Evolutionary conservation across 2,329 filamentous ascomycete genomes (phyloP), one percentile per base, ranked within the genome.

Genomic region (Akanthomyces uredinophilus): DNA sequence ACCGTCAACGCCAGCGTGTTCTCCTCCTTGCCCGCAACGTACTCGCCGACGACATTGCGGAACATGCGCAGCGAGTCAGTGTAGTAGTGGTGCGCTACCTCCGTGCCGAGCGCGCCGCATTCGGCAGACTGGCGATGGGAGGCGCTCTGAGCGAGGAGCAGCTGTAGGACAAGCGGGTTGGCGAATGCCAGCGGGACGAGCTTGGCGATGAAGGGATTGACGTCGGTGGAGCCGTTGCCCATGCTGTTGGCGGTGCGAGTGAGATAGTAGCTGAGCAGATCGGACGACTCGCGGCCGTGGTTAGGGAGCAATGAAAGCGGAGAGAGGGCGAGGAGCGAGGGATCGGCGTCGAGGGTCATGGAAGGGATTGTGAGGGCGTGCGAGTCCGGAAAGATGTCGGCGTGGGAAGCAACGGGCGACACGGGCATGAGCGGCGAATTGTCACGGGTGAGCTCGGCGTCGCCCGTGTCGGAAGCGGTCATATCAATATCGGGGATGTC

Each of bases 191-290:
- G 63, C 0, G 78, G 78, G 5, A 81, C 73, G 27, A 81, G 72
- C 57, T 80, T 77, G 29, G 75, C 74, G 20, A 80, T 68, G 55
- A 80, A 79, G 0, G 78, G 79, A 49, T 81, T 81, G 47, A 77
- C 69, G 1, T 74, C 71, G 0, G 78, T 79, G 1, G 78, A 78
- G 0, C 77, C 78, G 60, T 81, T 81, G 37, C 76, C 78, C 78
- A 81, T 80, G 56, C 76, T 79, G 49, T 75, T 74, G 18, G 77
- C 75, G 0, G 78, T 81, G 1, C 75, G 76, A 1, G 71, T 68
- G 6, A 80, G 65, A 64, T 81, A 81, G 66, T 80, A 79, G 60
- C 74, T 76, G 11, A 81, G 71, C 5, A 81, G 71, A 52, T 79
- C 78, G 70, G 46, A 51, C 4, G 60, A 62, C 3, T 61, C 59